A percentile compares a stretch with the other conserved stretches of the same genome.
Conservation (phyloP, 257 asterid genomes). For the Solanum phureja region DNA sequence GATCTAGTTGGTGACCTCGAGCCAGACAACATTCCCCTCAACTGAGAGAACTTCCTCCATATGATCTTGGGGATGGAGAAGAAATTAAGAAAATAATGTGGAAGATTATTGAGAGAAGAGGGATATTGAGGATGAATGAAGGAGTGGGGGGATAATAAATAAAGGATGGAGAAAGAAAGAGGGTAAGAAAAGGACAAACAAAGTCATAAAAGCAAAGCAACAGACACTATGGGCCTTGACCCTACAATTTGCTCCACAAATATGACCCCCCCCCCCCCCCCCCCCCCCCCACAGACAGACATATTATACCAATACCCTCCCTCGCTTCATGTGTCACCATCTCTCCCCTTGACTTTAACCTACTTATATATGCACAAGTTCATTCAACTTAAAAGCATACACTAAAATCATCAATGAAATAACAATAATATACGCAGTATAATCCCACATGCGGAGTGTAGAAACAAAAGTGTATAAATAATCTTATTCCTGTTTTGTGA, state of each 20-base stretch:
- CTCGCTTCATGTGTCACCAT: not conserved
- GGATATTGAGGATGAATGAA: not conserved
- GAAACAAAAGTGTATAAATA: not conserved
- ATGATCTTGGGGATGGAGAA: not conserved
- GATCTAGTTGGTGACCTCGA: constrained; percentile 73
- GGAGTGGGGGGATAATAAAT: constrained; percentile 21
- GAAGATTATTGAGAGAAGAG: not conserved
- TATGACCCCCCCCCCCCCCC: constrained; percentile 1
- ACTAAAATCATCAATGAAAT: too few relatives aligned
- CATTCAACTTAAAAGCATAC: not conserved
- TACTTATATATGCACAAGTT: not conserved
- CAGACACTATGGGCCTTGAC: constrained; percentile 28
- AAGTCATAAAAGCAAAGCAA: constrained; percentile 57
- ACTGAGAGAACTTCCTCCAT: constrained; percentile 6
- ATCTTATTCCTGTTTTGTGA: too few relatives aligned
- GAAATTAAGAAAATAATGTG: not conserved
- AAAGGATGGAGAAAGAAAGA: constrained; percentile 33
- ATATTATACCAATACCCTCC: not conserved
- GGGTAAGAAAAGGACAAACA: constrained; percentile 36
- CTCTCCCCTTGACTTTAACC: not conserved
- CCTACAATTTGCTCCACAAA: constrained; percentile 30
- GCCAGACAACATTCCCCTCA: constrained; percentile 99
- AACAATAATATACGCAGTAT: too few relatives aligned
- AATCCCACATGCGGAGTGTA: not conserved
- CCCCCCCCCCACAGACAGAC: not conserved